phyloP scores from a whole-genome alignment of 2,329 filamentous ascomycete genomes.

The Uncinocarpus reesii region DNA sequence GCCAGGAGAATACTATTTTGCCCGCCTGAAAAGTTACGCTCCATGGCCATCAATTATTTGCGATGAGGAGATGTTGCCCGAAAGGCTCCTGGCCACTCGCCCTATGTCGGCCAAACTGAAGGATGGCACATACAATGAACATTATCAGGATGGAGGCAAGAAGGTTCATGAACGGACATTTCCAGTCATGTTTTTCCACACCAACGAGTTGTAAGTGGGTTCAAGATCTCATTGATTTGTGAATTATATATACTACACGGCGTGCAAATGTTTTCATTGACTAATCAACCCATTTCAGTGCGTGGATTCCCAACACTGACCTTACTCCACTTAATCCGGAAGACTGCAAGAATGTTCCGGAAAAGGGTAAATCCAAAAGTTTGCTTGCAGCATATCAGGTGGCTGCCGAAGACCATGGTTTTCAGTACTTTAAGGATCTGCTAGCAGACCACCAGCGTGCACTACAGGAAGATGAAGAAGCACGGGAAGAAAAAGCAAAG shows the following conservation, averaged over 20 bases:
- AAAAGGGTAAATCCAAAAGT: slow-evolving; percentile 66
- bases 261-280: neutral
- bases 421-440: slow-evolving; percentile 75
- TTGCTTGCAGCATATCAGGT: slow-evolving; percentile 70
- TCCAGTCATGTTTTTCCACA: slow-evolving; percentile 87
- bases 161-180: slow-evolving; percentile 76
- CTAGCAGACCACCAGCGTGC: slow-evolving; percentile 51
- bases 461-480: slow-evolving; percentile 48
- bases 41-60: slow-evolving; percentile 91
- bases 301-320: slow-evolving; percentile 81
- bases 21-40: slow-evolving; percentile 87
- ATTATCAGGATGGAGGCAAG: slow-evolving; percentile 80
- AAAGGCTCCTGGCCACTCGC: slow-evolving; percentile 61
- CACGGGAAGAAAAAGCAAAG: slow-evolving; percentile 54
- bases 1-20: slow-evolving; percentile 84
- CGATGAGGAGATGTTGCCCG: slow-evolving; percentile 87
- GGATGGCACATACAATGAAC: slow-evolving; percentile 79
- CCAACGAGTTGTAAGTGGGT: slow-evolving; percentile 86
- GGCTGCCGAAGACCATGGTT: slow-evolving; percentile 64
- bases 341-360: slow-evolving; percentile 56
- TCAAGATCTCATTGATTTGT: slow-evolving; percentile 3
- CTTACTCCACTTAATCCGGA: slow-evolving; percentile 66
- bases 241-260: neutral
- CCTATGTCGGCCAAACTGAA: slow-evolving; percentile 72
- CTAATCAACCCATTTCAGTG: slow-evolving; percentile 43